Evolutionary conservation across 371 early-diverging fungal genomes (phyloP).

Genomic region (Edhazardia aedis): DNA sequence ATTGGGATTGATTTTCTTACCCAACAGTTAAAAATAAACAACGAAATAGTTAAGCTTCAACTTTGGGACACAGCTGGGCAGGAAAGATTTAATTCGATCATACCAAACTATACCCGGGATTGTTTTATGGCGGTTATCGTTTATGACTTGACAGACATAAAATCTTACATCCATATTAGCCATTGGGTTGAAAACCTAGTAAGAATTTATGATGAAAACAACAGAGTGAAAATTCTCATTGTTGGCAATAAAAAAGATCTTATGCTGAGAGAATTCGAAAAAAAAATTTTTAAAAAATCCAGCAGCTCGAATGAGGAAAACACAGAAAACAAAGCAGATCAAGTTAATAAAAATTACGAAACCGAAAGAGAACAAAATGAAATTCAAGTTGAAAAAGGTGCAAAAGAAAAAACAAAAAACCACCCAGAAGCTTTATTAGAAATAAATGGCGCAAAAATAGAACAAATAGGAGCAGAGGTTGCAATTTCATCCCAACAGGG

Average conservation of each 20-base stretch:
- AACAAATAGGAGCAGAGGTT: no score
- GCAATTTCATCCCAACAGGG: no score
- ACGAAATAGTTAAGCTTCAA: constrained; percentile 36
- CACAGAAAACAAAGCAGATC: no score
- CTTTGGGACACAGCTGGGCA: constrained; percentile 49
- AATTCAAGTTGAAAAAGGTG: no score
- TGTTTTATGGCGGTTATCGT: neutral
- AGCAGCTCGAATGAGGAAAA: no score
- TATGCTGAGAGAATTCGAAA: no score
- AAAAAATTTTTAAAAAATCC: no score
- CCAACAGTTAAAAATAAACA: constrained; percentile 32
- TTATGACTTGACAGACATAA: constrained; percentile 10
- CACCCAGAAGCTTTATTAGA: no score
- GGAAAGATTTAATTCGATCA: constrained; percentile 46
- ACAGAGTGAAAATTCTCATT: constrained; percentile 33
- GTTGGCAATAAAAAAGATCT: constrained; percentile 47
- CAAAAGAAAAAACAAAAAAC: no score
- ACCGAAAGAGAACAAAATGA: no score
- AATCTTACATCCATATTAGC: constrained; percentile 34
- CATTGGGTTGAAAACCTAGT: constrained; percentile 44
- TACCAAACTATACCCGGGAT: constrained; percentile 45
- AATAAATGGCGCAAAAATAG: no score
- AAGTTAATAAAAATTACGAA: no score
- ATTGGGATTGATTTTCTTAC: constrained; percentile 47
- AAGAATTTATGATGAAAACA: constrained; percentile 27